Evolutionary conservation across 108 stramenopile genomes (phyloP), one percentile per base, ranked within the genome.

Genomic region (Heterococcus sp.): DNA sequence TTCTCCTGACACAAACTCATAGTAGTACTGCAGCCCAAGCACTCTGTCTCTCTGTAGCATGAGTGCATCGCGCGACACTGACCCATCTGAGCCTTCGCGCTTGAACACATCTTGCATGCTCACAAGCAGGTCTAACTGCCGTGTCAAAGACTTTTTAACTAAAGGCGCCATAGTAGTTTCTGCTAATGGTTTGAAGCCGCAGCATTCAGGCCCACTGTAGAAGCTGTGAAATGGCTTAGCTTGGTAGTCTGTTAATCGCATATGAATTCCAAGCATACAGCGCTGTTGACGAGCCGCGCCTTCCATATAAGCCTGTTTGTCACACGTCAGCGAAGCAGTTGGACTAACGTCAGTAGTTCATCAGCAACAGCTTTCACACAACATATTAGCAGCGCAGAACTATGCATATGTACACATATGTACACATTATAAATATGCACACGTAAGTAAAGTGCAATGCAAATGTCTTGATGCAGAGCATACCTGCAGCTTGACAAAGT

Each of bases 71-170:
- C 46, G 46, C 46, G 8, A 14, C 8, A 58, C 46, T 21, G 14
- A 58, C 21, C 46, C 46, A 8, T 58, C 46, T 65, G 79, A 38
- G 8, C 46, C 79, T 37, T 81, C 79, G 35, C 73, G 66, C 26
- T 63, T 65, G 30, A 81, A 81, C 3, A 66, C 72, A 37, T 66
- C 34, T 66, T 81, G 79, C 72, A 81, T 81, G 14, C 64, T 72
- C 35, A 36, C 72, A 11, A 73, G 46, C 1, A 33, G 39, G 33
- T 32, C 33, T 1, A 81, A 35, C 32, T 81, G 79, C 38, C 65
- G 65, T 1, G 58, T 36, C 26, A 81, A 72, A 2, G 73, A 71
- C 69, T 70, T 73, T 66, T 71, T 81, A 39, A 81, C 35, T 72
- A 81, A 65, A 14, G 67, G 38, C 34, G 40, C 64, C 39, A 73